phyloP scores from a whole-genome alignment of 345 rosid species.

The Syzygium aromaticum region DNA sequence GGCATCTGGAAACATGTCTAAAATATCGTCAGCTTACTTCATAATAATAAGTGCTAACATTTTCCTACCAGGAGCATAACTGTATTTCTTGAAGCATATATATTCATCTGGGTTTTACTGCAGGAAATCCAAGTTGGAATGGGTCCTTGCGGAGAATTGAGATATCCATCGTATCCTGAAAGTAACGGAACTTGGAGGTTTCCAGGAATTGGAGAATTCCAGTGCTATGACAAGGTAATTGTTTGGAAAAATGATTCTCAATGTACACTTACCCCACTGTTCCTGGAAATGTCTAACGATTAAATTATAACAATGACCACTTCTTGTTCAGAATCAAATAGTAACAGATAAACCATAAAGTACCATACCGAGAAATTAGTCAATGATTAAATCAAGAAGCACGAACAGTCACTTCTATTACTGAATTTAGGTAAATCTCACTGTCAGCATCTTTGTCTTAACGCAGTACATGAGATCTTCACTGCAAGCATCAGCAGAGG shows the following conservation, averaged over 20 bases:
- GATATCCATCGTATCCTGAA: slow-evolving; percentile 94
- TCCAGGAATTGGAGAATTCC: slow-evolving; percentile 98
- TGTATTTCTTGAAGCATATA: background rate
- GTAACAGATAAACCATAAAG: background rate
- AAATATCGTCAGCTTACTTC: background rate
- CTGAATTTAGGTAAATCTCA: background rate
- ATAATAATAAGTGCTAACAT: background rate
- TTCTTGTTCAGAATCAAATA: background rate
- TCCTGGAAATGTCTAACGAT: background rate
- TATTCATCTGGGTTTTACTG: background rate
- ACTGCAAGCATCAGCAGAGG: slow-evolving; percentile 75
- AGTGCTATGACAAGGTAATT: slow-evolving; percentile 90
- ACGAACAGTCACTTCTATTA: background rate
- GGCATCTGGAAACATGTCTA: background rate
- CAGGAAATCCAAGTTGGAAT: slow-evolving; percentile 97
- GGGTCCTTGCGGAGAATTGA: slow-evolving; percentile 97
- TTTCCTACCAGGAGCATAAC: background rate
- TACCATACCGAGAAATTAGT: background rate
- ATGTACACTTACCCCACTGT: background rate
- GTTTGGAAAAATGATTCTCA: background rate
- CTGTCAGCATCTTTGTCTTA: background rate
- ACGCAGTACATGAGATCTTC: slow-evolving; percentile 89
- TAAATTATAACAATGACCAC: background rate
- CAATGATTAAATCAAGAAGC: background rate
- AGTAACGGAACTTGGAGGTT: slow-evolving; percentile 90